Conservation (phyloP, 1,284 basidiomycete species). For the Veloboletus limbatus region DNA sequence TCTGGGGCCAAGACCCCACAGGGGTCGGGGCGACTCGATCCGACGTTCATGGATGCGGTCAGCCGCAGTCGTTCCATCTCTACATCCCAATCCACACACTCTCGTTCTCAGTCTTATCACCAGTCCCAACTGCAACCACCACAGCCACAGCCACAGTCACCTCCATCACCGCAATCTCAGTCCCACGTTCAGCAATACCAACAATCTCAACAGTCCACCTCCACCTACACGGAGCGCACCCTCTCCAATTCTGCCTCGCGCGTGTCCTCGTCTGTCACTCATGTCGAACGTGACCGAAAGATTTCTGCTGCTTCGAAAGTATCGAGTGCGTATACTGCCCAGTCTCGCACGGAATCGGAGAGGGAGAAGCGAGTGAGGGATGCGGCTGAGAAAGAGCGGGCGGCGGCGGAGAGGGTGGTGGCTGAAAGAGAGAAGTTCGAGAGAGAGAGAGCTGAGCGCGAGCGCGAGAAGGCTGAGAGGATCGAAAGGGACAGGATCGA, state of each 20-base stretch:
- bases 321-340: conserved; percentile 16
- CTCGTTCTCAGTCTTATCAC: conserved; percentile 20
- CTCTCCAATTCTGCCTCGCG: conserved; percentile 29
- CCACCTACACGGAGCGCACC: conserved; percentile 24
- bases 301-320: conserved; percentile 22
- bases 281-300: conserved; percentile 30
- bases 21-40: conserved; percentile 21
- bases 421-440: conserved; percentile 21
- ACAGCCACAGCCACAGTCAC: conserved; percentile 1
- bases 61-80: conserved; percentile 27
- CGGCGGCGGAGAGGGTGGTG: conserved; percentile 7
- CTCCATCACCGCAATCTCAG: neutral
- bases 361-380: conserved; percentile 21
- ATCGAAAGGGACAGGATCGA: conserved; percentile 1
- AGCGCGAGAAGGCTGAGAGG: conserved; percentile 11
- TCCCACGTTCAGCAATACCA: conserved; percentile 10
- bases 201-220: conserved; percentile 21
- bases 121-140: conserved; percentile 14
- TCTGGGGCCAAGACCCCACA: conserved; percentile 32
- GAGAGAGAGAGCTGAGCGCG: conserved; percentile 16
- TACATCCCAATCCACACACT: conserved; percentile 20
- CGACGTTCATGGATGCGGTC: conserved; percentile 20
- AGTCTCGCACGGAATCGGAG: conserved; percentile 24
- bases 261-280: conserved; percentile 23
- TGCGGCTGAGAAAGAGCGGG: conserved; percentile 17